These are phyloP conservation scores for Colletotrichum musicola DNA, from an alignment of 2,329 filamentous ascomycete genomes.

Conservation along the genomic window DNA sequence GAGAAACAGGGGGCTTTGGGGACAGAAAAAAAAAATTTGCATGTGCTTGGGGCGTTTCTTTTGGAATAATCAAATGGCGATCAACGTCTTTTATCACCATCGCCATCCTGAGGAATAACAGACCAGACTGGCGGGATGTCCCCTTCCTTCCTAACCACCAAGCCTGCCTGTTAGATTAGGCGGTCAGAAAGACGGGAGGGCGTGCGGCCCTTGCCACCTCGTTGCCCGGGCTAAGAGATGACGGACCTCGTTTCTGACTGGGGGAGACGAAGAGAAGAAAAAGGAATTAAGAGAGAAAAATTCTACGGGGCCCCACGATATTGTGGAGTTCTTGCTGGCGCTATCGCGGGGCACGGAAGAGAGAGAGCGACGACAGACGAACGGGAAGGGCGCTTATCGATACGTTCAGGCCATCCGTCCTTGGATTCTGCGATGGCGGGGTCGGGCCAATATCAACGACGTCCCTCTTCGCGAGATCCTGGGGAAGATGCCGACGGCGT, in stretches of 20 bases:
- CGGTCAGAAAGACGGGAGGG: slow-evolving; percentile 29
- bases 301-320: slow-evolving; percentile 36
- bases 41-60: no score
- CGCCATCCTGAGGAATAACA: no score
- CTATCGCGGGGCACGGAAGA: slow-evolving; percentile 11
- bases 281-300: slow-evolving; percentile 15
- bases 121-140: no score
- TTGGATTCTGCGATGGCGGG: slow-evolving; percentile 3
- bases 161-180: background rate
- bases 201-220: slow-evolving; percentile 29
- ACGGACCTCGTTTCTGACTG: slow-evolving; percentile 3
- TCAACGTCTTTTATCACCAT: no score
- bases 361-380: background rate
- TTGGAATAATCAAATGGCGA: no score
- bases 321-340: slow-evolving; percentile 27
- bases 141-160: no score
- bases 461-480: background rate
- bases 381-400: slow-evolving; percentile 21
- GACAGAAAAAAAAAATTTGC: no score
- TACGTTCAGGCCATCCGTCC: slow-evolving; percentile 23
- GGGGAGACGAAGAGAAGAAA: background rate
- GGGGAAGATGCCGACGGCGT: background rate
- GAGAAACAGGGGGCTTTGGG: no score
- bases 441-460: slow-evolving; percentile 37
- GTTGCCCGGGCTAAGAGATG: slow-evolving; percentile 23